Evolutionary conservation across 768 basidiomycete species (phyloP), one percentile per base, ranked within the genome.

Genomic region (Amanita exitialis): DNA sequence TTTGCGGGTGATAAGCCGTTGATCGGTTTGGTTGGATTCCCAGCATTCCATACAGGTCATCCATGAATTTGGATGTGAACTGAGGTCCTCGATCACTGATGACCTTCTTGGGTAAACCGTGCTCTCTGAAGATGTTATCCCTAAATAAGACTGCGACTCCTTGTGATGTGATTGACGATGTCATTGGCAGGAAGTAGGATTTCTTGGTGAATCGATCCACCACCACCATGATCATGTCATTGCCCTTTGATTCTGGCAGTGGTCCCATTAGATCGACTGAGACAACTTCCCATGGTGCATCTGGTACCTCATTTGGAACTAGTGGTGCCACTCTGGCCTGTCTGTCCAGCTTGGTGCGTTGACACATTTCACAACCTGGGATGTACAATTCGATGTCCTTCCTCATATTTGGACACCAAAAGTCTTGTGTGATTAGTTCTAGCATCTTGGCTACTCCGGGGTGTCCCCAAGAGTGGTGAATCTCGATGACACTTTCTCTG

Each of bases 1-100:
- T 57, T 51, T 64, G 53, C 0, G 57, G 59, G 41, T 60, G 59
- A 6, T 52, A 58, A 0, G 58, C 49, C 0, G 55, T 58, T 0
- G 55, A 57, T 1, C 46, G 15, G 5, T 49, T 53, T 2, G 23
- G 3, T 23, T 54, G 38, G 8, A 62, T 56, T 3, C 54, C 54
- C 2, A 57, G 36, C 0, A 53, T 6, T 23, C 46, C 5, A 44
- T 44, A 23, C 4, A 44, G 12, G 6, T 44, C 21, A 2, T 44
- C 25, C 25, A 25, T 44, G 43, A 44, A n/a, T n/a, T n/a, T n/a
- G n/a, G n/a, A n/a, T n/a, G n/a, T n/a, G n/a, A n/a, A n/a, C n/a
- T n/a, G n/a, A n/a, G n/a, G n/a, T n/a, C n/a, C n/a, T n/a, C n/a
- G n/a, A n/a, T n/a, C n/a, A n/a, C n/a, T n/a, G n/a, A n/a, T n/a